These are phyloP conservation scores for Zygosaccharomyces lentus DNA, from an alignment of 805 yeast species.

Conservation along the genomic window DNA sequence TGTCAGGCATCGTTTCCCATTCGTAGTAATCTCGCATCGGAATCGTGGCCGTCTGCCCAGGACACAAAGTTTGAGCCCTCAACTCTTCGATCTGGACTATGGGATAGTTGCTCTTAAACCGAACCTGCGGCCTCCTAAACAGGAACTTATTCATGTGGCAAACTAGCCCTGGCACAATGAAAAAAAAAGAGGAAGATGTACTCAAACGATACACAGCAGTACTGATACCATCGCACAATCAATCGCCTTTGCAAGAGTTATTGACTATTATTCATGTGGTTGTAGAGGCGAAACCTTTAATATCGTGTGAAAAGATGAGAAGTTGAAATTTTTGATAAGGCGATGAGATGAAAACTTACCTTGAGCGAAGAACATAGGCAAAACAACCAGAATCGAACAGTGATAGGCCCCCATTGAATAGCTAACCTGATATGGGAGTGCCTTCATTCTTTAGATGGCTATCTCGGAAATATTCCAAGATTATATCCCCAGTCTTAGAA, in stretches of 20 bases:
- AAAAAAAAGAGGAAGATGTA: not conserved
- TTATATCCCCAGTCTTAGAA: slow-evolving; percentile 83
- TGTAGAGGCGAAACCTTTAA: not conserved
- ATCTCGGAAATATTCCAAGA: slow-evolving; percentile 88
- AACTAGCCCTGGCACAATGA: not conserved
- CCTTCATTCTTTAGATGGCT: slow-evolving; percentile 98
- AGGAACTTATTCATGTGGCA: slow-evolving; percentile 6
- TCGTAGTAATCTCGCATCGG: slow-evolving; percentile 20
- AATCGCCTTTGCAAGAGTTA: not conserved
- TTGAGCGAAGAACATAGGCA: not conserved
- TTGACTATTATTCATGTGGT: not conserved
- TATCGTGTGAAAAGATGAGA: slow-evolving; percentile 4
- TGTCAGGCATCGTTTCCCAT: slow-evolving; percentile 13
- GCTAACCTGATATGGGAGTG: slow-evolving; percentile 66
- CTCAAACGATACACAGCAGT: not conserved
- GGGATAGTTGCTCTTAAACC: slow-evolving; percentile 13
- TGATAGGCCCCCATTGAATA: not conserved
- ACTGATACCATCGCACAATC: not conserved
- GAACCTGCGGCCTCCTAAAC: slow-evolving; percentile 5
- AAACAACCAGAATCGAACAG: not conserved
- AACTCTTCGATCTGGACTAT: slow-evolving; percentile 14
- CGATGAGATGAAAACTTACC: slow-evolving; percentile 2
- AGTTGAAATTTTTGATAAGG: slow-evolving; percentile 3
- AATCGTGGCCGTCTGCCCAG: slow-evolving; percentile 10
- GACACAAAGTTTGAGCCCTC: slow-evolving; percentile 7